phyloP scores from a whole-genome alignment of 768 basidiomycete genomes.

The Trametopsis cervina region DNA sequence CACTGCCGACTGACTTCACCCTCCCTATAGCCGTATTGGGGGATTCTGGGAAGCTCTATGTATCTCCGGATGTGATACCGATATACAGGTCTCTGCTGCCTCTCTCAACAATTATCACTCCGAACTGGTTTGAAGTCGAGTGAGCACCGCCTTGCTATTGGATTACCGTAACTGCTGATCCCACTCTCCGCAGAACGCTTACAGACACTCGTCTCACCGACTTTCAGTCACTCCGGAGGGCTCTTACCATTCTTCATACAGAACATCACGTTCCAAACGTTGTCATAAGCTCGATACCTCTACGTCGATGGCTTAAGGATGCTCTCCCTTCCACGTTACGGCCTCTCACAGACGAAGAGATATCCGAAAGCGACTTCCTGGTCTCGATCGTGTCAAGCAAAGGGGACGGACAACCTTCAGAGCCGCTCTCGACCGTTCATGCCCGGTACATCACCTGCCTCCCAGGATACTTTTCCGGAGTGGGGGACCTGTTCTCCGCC shows the following conservation, averaged over 20 bases:
- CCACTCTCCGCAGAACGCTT: slow-evolving; percentile 48
- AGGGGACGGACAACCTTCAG: slow-evolving; percentile 11
- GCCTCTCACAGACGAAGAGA: slow-evolving; percentile 15
- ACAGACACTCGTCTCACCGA: slow-evolving; percentile 69
- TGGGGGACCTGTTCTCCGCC: slow-evolving; percentile 95
- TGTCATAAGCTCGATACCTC: slow-evolving; percentile 86
- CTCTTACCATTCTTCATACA: slow-evolving; percentile 71
- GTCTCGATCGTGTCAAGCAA: slow-evolving; percentile 74
- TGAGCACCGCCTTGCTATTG: slow-evolving; percentile 33
- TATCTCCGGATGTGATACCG: slow-evolving; percentile 79
- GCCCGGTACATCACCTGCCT: slow-evolving; percentile 70
- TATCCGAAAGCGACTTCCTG: slow-evolving; percentile 41
- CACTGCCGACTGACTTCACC: not conserved
- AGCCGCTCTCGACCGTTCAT: slow-evolving; percentile 43
- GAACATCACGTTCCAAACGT: slow-evolving; percentile 75
- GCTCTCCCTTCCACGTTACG: slow-evolving; percentile 43
- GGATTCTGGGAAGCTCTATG: slow-evolving; percentile 85
- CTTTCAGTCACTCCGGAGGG: slow-evolving; percentile 54
- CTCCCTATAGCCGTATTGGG: slow-evolving; percentile 77
- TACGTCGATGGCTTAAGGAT: slow-evolving; percentile 51
- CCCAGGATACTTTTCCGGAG: slow-evolving; percentile 91
- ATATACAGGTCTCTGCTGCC: slow-evolving; percentile 75
- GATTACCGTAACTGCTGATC: too few species aligned
- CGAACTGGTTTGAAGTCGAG: slow-evolving; percentile 99
- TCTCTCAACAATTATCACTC: slow-evolving; percentile 91